Base-by-base conservation (phyloP, 2,329 filamentous ascomycete species). In the Aspergillus aculeatus region DNA sequence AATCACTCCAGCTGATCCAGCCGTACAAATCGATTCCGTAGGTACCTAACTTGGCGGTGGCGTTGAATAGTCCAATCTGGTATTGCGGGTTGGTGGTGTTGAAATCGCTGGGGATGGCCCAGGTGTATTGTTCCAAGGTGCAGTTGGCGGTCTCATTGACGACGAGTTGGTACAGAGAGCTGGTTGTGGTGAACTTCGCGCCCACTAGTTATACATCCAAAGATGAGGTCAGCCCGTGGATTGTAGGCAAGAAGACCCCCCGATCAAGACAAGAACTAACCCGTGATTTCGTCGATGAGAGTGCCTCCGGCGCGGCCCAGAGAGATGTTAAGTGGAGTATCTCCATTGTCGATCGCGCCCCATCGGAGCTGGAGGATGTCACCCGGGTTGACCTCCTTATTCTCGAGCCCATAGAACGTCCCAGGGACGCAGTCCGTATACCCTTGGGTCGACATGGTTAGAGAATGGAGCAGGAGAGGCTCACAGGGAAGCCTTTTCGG, bases 121-220 rank as follows among this genome's bases (percentile, higher is more conserved):
- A 60, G 47, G 47, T 60, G 50, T 58, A 60, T 31, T 59, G 58
- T 48, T 63, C 60, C 21, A 64, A 55, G 50, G 61, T 62, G 55
- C 56, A 63, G 57, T 62, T 61, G 16, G 59, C 56, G 26, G 56
- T 57, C 3, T 57, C 29, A 14, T 57, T 53, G 35, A 52, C 38
- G 16, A 57, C 35, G 38, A 57, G 56, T 52, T 51, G 56, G 19
- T 57, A 57, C 16, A 57, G 56, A 14, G 35, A 44, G 26, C 56
- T 57, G 24, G 24, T 47, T 10, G 32, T 32, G 38, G 56, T 52
- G 38, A 57, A 57, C 16, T 47, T 5, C 10, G 56, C 56, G 7
- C 56, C 48, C 19, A 48, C 56, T 57, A 24, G 9, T 14, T 29
- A 35, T 21, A 10, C 10, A 14, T 12, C 21, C 31, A 54, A 12